These are phyloP conservation scores for Onygenales sp. DNA, from an alignment of 2,329 filamentous ascomycete species.

Conservation along the genomic window DNA sequence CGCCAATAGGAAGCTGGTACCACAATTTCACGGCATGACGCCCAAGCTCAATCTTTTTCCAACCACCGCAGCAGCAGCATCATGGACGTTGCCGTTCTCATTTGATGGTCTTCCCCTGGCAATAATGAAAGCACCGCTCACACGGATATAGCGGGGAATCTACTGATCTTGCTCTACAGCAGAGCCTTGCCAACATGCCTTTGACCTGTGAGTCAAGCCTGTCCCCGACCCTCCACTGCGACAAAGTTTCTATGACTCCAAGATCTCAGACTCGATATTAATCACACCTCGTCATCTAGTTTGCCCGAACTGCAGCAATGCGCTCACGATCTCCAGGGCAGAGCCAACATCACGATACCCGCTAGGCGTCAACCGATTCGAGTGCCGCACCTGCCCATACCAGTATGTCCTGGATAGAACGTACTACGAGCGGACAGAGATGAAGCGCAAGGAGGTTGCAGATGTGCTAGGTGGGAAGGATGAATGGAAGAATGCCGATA, in stretches of 20 bases:
- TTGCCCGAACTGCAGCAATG: slow-evolving; percentile 42
- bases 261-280: not conserved
- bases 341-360: slow-evolving; percentile 29
- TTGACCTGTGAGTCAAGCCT: slow-evolving; percentile 25
- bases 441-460: slow-evolving; percentile 79
- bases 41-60: not conserved
- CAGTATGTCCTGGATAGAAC: slow-evolving; percentile 70
- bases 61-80: too few relatives aligned
- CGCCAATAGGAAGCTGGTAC: too few relatives aligned
- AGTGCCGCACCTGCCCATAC: slow-evolving; percentile 93
- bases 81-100: not conserved
- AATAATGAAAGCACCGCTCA: not conserved
- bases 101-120: not conserved
- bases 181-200: slow-evolving; percentile 19
- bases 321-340: slow-evolving; percentile 36
- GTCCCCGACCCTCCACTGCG: not conserved
- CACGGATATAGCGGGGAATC: not conserved
- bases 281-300: slow-evolving; percentile 25
- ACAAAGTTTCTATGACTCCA: slow-evolving; percentile 3
- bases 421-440: slow-evolving; percentile 69
- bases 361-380: slow-evolving; percentile 63
- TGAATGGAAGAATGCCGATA: slow-evolving; percentile 86
- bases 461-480: slow-evolving; percentile 82
- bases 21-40: not conserved
- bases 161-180: not conserved